A percentile compares a stretch with the other conserved stretches of the same genome.
phyloP scores from a whole-genome alignment of 176 grass and related monocot species.

The Carex cristatella region DNA sequence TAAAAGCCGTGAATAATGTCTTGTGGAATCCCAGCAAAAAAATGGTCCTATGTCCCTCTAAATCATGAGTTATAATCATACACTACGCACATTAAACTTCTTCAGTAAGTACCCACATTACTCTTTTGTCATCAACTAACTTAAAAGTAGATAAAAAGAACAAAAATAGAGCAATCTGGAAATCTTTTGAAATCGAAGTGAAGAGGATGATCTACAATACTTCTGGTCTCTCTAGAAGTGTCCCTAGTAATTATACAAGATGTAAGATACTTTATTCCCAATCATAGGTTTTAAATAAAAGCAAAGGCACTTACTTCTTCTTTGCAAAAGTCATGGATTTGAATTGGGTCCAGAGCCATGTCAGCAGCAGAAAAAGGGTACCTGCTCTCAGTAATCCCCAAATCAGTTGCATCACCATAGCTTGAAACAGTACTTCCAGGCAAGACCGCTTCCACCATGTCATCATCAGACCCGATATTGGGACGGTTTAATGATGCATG shows the following conservation, averaged over 20 bases:
- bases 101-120: background rate
- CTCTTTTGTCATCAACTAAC: background rate
- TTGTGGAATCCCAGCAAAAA: background rate
- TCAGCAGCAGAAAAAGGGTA: slow-evolving; percentile 59
- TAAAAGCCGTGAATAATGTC: background rate
- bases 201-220: slow-evolving; percentile 5
- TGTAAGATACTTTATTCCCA: background rate
- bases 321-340: slow-evolving; percentile 56
- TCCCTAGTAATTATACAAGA: slow-evolving; percentile 3
- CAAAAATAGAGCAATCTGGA: background rate
- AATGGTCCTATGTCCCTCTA: background rate
- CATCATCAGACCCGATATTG: slow-evolving; percentile 49
- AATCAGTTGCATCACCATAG: slow-evolving; percentile 80
- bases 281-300: background rate
- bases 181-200: background rate
- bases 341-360: slow-evolving; percentile 50
- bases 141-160: background rate
- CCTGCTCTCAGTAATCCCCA: slow-evolving; percentile 64
- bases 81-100: background rate
- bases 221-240: background rate
- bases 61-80: background rate
- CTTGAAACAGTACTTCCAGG: slow-evolving; percentile 75
- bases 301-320: slow-evolving; percentile 31
- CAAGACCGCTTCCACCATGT: slow-evolving; percentile 57
- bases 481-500: slow-evolving; percentile 12